Conservation (phyloP, 371 early-diverging fungal genomes). For the Phascolomyces articulosus region DNA sequence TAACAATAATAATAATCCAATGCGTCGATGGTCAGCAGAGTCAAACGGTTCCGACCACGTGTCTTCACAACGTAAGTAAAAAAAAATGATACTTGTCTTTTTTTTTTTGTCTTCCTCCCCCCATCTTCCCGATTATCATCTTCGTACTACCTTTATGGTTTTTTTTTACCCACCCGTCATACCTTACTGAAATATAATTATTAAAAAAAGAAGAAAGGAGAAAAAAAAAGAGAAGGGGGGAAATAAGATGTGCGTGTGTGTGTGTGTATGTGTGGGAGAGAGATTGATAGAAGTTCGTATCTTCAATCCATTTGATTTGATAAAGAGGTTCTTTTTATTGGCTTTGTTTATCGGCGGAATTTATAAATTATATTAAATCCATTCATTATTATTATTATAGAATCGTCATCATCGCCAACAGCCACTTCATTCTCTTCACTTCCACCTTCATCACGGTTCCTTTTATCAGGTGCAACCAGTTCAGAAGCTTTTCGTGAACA, state of each 20-base stretch:
- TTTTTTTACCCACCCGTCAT: too few species aligned
- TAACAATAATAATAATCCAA: constrained; percentile 7
- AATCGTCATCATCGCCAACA: constrained; percentile 21
- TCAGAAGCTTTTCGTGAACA: constrained; percentile 37
- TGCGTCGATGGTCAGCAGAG: constrained; percentile 28
- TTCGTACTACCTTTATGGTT: too few species aligned
- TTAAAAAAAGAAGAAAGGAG: too few species aligned
- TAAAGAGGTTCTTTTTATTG: constrained; percentile 12
- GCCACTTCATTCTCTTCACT: constrained; percentile 25
- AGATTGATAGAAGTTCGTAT: neutral
- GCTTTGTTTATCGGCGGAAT: constrained; percentile 17
- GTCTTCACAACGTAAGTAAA: constrained; percentile 28
- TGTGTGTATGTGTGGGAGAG: too few species aligned
- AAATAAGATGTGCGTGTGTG: too few species aligned
- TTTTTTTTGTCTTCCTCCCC: neutral
- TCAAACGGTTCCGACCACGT: constrained; percentile 23
- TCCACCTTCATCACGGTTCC: constrained; percentile 35
- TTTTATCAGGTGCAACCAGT: constrained; percentile 35
- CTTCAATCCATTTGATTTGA: too few species aligned
- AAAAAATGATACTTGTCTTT: neutral
- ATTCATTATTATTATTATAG: constrained; percentile 16
- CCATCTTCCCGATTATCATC: too few species aligned
- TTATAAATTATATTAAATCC: neutral
- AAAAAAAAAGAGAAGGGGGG: too few species aligned
- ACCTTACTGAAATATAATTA: too few species aligned